phyloP scores from a whole-genome alignment of 1,284 basidiomycete genomes.

The Coniferiporia sulphurascens region DNA sequence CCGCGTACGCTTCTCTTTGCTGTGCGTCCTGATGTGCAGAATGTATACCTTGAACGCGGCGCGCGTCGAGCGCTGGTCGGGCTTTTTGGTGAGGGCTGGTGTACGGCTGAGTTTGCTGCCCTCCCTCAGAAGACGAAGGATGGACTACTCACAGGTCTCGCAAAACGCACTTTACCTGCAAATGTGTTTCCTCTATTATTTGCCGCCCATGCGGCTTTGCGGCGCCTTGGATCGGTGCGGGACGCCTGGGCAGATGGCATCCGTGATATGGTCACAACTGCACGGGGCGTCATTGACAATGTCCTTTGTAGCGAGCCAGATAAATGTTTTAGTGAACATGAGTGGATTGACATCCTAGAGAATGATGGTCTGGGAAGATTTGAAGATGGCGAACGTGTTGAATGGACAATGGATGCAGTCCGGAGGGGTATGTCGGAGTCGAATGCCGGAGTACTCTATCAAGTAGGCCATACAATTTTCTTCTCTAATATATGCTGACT shows the following conservation, averaged over 20 bases:
- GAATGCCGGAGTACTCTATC: constrained; percentile 67
- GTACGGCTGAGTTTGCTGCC: constrained; percentile 68
- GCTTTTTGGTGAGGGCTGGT: constrained; percentile 85
- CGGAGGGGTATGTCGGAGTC: constrained; percentile 52
- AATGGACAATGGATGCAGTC: constrained; percentile 64
- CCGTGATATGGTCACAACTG: constrained; percentile 56
- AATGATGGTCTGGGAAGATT: constrained; percentile 60
- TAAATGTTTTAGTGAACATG: constrained; percentile 58
- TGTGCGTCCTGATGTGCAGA: constrained; percentile 67
- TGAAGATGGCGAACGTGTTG: constrained; percentile 68
- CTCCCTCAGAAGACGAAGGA: constrained; percentile 66
- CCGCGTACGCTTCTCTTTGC: constrained; percentile 82
- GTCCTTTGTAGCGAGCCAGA: constrained; percentile 56
- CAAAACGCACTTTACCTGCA: constrained; percentile 55
- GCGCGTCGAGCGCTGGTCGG: constrained; percentile 72
- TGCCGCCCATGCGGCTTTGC: constrained; percentile 59
- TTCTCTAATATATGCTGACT: constrained; percentile 6
- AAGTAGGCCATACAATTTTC: constrained; percentile 41
- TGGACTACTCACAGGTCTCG: constrained; percentile 63
- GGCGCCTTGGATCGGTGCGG: constrained; percentile 47
- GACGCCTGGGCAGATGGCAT: constrained; percentile 67
- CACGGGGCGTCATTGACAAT: constrained; percentile 56
- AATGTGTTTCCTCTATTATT: constrained; percentile 67
- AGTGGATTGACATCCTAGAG: constrained; percentile 71
- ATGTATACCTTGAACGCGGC: constrained; percentile 63